A percentile compares a stretch with the other conserved stretches of the same genome.
Conservation (phyloP, 2,329 filamentous ascomycete species). For the Colletotrichum navitas region DNA sequence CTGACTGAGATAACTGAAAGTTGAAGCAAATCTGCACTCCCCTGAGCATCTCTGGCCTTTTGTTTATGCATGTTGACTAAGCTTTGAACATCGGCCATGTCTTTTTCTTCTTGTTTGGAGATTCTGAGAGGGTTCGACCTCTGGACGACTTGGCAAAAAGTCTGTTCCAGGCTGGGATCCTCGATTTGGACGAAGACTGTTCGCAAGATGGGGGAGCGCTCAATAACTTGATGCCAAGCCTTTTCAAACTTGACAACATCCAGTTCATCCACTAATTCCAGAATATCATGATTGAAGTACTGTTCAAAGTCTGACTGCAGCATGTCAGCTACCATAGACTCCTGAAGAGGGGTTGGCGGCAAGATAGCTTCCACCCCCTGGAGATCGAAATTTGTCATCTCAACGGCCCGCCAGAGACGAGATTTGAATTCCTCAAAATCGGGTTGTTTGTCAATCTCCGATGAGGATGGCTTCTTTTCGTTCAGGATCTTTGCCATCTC, state of each 20-base stretch:
- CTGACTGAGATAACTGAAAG: constrained; percentile 56
- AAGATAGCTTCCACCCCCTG: constrained; percentile 69
- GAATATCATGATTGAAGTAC: constrained; percentile 89
- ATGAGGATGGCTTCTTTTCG: background rate
- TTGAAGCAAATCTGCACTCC: constrained; percentile 60
- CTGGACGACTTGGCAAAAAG: constrained; percentile 64
- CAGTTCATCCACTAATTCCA: constrained; percentile 68
- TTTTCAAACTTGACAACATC: constrained; percentile 67
- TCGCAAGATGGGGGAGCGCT: constrained; percentile 76
- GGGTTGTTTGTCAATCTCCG: constrained; percentile 43
- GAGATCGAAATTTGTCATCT: constrained; percentile 51
- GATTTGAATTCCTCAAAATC: constrained; percentile 45
- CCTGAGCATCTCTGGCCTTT: constrained; percentile 54
- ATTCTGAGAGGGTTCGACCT: constrained; percentile 45
- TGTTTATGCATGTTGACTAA: constrained; percentile 54
- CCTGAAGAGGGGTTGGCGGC: constrained; percentile 86
- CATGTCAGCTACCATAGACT: constrained; percentile 89
- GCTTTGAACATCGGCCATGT: constrained; percentile 50
- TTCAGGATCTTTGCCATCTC: constrained; percentile 62
- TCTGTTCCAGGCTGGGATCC: constrained; percentile 65
- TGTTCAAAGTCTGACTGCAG: constrained; percentile 76
- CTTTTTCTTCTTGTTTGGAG: constrained; percentile 44
- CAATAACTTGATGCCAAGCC: constrained; percentile 74
- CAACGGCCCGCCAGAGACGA: constrained; percentile 56
- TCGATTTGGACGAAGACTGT: constrained; percentile 79